Conservation (phyloP, 805 yeast genomes). For the Metschnikowia baotianmanensis region DNA sequence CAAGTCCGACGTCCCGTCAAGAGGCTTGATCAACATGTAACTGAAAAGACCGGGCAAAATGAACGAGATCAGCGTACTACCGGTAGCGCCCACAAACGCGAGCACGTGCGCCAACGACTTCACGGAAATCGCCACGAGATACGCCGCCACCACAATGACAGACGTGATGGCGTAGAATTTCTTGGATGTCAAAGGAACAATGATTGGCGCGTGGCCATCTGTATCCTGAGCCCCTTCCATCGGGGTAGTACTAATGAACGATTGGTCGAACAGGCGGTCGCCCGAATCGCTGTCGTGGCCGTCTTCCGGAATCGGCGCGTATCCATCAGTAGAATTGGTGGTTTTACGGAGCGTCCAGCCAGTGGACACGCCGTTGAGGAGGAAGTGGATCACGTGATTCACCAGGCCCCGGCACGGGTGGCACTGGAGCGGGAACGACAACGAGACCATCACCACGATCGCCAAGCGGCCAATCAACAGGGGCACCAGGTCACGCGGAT, state of each 20-base stretch:
- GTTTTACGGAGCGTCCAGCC: conserved; percentile 24
- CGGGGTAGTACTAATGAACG: conserved; percentile 43
- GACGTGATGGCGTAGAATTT: conserved; percentile 30
- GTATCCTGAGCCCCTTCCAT: conserved; percentile 48
- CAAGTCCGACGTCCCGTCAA: conserved; percentile 25
- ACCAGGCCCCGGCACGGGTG: conserved; percentile 77
- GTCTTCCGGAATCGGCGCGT: conserved; percentile 23
- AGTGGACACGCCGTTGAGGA: conserved; percentile 31
- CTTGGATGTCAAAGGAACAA: conserved; percentile 30
- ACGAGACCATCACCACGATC: conserved; percentile 67
- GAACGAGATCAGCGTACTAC: conserved; percentile 88
- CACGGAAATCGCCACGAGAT: conserved; percentile 62
- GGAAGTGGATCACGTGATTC: conserved; percentile 60
- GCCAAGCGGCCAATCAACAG: conserved; percentile 57
- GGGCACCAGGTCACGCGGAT: conserved; percentile 49
- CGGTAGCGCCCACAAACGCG: conserved; percentile 90
- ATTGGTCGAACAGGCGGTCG: conserved; percentile 26
- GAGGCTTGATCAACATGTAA: conserved; percentile 61
- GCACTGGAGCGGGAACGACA: conserved; percentile 76
- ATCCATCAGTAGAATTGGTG: conserved; percentile 21
- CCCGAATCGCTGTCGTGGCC: conserved; percentile 15
- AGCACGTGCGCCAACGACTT: conserved; percentile 76
- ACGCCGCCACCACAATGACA: conserved; percentile 48
- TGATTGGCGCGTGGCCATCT: conserved; percentile 45
- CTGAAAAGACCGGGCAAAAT: conserved; percentile 89